These are phyloP conservation scores for Glycine soja DNA, from an alignment of 306 rosid species.

Conservation along the genomic window DNA sequence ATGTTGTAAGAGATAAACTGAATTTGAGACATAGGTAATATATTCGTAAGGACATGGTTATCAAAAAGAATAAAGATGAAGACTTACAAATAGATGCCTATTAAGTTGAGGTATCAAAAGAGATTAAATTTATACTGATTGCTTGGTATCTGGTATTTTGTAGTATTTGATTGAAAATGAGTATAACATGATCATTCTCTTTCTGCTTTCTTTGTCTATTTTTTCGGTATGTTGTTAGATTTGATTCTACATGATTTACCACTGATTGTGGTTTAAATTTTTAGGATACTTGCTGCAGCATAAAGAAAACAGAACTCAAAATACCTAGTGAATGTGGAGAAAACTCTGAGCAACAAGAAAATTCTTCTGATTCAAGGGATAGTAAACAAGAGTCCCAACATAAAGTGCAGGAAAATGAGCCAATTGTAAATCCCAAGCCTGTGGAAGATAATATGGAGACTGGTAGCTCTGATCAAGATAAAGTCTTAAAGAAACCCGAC, in stretches of 20 bases:
- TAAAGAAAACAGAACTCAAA: constrained; percentile 47
- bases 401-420: constrained; percentile 39
- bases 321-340: constrained; percentile 42
- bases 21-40: constrained; percentile 18
- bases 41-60: neutral
- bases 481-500: constrained; percentile 74
- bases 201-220: constrained; percentile 9
- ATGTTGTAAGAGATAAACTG: neutral
- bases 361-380: constrained; percentile 42
- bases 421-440: constrained; percentile 19
- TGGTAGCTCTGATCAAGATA: constrained; percentile 53
- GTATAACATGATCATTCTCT: neutral
- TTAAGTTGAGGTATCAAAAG: neutral
- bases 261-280: constrained; percentile 35
- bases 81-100: neutral
- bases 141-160: neutral
- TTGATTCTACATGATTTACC: constrained; percentile 17
- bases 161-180: constrained; percentile 13
- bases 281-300: constrained; percentile 57
- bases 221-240: neutral
- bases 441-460: constrained; percentile 45
- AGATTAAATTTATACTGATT: neutral
- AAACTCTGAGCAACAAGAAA: constrained; percentile 46
- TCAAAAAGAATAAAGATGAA: neutral
- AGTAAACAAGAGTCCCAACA: constrained; percentile 42